Base-by-base conservation (phyloP, 140 eudicot species). In the Oenanthe javanica region DNA sequence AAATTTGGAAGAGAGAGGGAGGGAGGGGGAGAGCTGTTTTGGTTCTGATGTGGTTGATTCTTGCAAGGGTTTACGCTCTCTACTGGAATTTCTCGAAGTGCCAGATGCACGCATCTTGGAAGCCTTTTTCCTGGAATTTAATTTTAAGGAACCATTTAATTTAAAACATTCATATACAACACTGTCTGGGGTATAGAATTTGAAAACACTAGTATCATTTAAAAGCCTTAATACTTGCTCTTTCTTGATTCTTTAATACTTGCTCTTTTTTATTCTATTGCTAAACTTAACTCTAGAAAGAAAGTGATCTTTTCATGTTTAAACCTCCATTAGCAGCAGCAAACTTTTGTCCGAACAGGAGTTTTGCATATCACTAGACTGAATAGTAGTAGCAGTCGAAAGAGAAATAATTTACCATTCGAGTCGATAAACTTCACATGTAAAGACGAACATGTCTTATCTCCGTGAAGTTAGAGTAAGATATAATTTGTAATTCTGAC, bases 41-140 rank as follows among this genome's bases (percentile, higher is more conserved):
- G 83, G 90, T 50, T 80, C 86, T 40, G 83, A 84, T 16, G 73
- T 77, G 63, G 75, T 85, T 73, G 87, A 80, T 83, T 92, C 97
- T 81, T 87, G 92, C 79, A 66, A 79, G 55, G 83, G 79, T 83
- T 76, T 86, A 19, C 80, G 89, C 51, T 82, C 86, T 87, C 67
- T 84, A 72, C 86, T 61, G 55, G 87, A 82, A 48, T 82, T 85
- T 63, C 88, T 86, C 45, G 90, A 83, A 50, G 84, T 67, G 64
- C 85, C 85, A 70, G 90, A 43, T 75, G 82, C 80, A 73, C 78
- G 79, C 72, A 82, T 49, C 21, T 25, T 77, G 81, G 88, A 83
- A 79, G 83, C 86, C 83, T 82, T 87, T 84, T 82, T 90, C 84
- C 97, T 92, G 93, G 80, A 43, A 6, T 8, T 45, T 40, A 67